phyloP scores from a whole-genome alignment of 441 rosid genomes.

The Mallotus repandus region DNA sequence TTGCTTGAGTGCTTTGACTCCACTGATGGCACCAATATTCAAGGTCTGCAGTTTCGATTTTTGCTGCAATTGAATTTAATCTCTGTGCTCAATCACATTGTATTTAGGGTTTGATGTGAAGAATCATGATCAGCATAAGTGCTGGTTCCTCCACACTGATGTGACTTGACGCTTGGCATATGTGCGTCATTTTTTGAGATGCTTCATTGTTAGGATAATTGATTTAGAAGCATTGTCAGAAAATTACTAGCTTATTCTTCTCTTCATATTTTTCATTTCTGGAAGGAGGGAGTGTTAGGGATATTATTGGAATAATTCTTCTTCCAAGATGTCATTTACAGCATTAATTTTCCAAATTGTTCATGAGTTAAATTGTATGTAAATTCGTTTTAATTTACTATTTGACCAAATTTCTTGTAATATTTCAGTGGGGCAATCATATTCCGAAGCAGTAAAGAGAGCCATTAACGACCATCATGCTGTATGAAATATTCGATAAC shows the following conservation, averaged over 20 bases:
- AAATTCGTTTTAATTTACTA: conserved; percentile 8
- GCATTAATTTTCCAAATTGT: conserved; percentile 15
- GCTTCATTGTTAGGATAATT: background rate
- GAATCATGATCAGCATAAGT: background rate
- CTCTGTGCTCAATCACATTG: background rate
- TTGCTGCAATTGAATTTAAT: background rate
- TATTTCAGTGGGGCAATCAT: conserved; percentile 58
- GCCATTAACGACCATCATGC: conserved; percentile 71
- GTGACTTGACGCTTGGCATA: background rate
- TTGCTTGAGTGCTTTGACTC: conserved; percentile 77
- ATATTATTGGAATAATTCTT: background rate
- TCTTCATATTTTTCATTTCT: background rate
- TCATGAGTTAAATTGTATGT: background rate
- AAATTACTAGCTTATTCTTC: background rate
- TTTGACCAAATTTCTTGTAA: conserved; percentile 24
- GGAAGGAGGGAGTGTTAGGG: no score
- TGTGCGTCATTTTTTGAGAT: background rate
- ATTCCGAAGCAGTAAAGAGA: conserved; percentile 70
- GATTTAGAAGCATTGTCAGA: background rate
- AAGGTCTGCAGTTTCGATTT: conserved; percentile 45
- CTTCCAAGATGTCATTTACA: background rate
- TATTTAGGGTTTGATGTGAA: background rate
- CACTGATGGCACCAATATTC: conserved; percentile 41
- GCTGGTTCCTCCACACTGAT: background rate
- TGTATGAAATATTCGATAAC: conserved; percentile 44